A percentile compares a stretch with the other conserved stretches of the same genome.
Evolutionary conservation across 192 early-diverging fungal genomes (phyloP).

Genomic region (Podila verticillata): DNA sequence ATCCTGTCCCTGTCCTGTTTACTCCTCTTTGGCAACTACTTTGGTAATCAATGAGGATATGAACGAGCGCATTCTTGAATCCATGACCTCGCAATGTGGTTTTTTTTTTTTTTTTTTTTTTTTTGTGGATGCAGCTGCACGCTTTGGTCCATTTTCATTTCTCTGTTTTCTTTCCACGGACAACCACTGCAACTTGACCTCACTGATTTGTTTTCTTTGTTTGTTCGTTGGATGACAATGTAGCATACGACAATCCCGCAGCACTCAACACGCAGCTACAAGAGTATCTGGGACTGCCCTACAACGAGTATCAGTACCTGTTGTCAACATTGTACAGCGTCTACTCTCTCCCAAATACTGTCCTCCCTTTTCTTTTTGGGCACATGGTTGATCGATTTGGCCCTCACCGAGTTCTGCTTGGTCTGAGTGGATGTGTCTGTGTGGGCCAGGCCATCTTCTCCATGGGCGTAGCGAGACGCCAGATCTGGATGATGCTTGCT

Average conservation of each 20-base stretch:
- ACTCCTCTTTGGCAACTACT: slow-evolving; percentile 59
- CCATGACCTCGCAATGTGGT: too few relatives aligned
- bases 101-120: too few relatives aligned
- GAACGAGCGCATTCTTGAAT: background rate
- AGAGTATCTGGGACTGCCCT: slow-evolving; percentile 49
- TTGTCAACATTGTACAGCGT: slow-evolving; percentile 57
- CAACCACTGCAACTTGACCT: background rate
- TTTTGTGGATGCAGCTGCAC: too few relatives aligned
- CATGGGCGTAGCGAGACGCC: slow-evolving; percentile 57
- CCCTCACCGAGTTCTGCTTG: slow-evolving; percentile 56
- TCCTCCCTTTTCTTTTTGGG: slow-evolving; percentile 55
- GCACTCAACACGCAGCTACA: slow-evolving; percentile 55
- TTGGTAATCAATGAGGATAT: slow-evolving; percentile 26
- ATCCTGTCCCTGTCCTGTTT: slow-evolving; percentile 50
- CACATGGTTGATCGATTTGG: slow-evolving; percentile 65
- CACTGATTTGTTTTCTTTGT: background rate
- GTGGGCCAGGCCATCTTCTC: slow-evolving; percentile 74
- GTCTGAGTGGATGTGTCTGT: slow-evolving; percentile 59
- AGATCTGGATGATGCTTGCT: slow-evolving; percentile 60
- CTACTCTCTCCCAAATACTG: slow-evolving; percentile 54
- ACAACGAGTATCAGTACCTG: slow-evolving; percentile 53
- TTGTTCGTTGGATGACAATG: background rate
- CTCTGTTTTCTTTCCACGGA: too few relatives aligned
- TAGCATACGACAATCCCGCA: slow-evolving; percentile 37
- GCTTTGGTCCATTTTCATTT: too few relatives aligned